Percentiles rank a stretch among this genome's conserved stretches.
phyloP scores from a whole-genome alignment of 2,329 filamentous ascomycete genomes.

The Aspergillus pseudoterreus region DNA sequence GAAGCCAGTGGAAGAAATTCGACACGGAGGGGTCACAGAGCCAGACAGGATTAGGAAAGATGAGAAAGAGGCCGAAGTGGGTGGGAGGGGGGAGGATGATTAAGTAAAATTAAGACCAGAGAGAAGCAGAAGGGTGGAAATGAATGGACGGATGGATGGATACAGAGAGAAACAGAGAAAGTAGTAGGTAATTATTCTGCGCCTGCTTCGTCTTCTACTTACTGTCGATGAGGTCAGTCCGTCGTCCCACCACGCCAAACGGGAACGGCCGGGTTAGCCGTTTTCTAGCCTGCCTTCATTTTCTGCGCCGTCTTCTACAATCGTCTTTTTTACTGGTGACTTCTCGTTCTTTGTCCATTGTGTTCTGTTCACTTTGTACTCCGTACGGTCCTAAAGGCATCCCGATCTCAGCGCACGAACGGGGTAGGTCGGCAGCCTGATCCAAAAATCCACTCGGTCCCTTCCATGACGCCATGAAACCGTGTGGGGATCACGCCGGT shows the following conservation, averaged over 20 bases:
- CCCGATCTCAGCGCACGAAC: neutral
- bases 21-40: neutral
- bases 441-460: neutral
- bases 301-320: neutral
- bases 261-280: conserved; percentile 21
- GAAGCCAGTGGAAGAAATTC: neutral
- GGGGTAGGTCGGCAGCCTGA: neutral
- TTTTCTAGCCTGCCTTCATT: neutral
- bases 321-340: no score
- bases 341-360: no score
- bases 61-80: neutral
- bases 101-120: neutral
- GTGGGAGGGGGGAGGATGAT: neutral
- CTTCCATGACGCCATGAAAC: conserved; percentile 25
- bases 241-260: conserved; percentile 12
- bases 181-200: no score
- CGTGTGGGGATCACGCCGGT: conserved; percentile 17
- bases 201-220: no score
- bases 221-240: conserved; percentile 31
- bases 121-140: neutral
- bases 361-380: neutral
- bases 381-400: neutral
- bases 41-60: neutral
- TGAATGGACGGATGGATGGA: neutral
- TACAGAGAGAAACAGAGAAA: neutral